Base-by-base conservation (phyloP, 495 filamentous ascomycete genomes). In the Aspergillus sclerotioniger region DNA sequence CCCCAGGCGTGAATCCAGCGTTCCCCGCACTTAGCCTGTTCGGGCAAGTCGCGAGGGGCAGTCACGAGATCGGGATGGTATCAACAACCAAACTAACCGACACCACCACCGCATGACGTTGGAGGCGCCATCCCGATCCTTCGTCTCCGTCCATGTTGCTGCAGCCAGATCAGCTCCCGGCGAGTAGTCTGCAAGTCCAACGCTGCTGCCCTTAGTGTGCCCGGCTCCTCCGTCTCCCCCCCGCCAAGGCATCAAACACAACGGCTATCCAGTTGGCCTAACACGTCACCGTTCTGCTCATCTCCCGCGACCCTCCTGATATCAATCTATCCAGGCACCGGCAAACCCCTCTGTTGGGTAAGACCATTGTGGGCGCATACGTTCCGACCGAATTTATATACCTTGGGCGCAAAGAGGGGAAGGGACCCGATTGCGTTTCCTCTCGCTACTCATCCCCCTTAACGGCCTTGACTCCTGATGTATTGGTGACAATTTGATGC, bases 21-120 rank as follows among this genome's bases (percentile, higher is more conserved):
- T 51, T 48, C 68, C 71, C 71, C 71, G 71, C 71, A 56, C 71
- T 74, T 72, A 58, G 46, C 71, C 63, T 9, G n/a, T 52, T 71
- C 33, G 37, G 57, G 65, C 16, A 44, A 28, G 33, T 17, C 20
- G 50, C 60, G 66, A 69, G 66, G 66, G 66, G 63, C 56, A 66
- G 61, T 67, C 63, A 68, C 62, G 64, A 62, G 64, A 60, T 56
- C 33, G 35, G 8, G 4, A 49, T 31, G 21, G 44, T 21, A 58
- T 53, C 55, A 48, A 20, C 56, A 25, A 25, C 25, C 5, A 25
- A 25, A 25, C 25, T 25, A 3, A 25, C 5, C 25, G 25, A 25
- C 25, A 25, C 25, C 25, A 25, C 25, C 25, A 39, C 43, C 56
- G 37, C 60, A 65, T 62, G 59, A 62, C 59, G 62, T 62, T 52